Evolutionary conservation across 768 basidiomycete species (phyloP).

Genomic region (Tubosaeta brunneosetosa): DNA sequence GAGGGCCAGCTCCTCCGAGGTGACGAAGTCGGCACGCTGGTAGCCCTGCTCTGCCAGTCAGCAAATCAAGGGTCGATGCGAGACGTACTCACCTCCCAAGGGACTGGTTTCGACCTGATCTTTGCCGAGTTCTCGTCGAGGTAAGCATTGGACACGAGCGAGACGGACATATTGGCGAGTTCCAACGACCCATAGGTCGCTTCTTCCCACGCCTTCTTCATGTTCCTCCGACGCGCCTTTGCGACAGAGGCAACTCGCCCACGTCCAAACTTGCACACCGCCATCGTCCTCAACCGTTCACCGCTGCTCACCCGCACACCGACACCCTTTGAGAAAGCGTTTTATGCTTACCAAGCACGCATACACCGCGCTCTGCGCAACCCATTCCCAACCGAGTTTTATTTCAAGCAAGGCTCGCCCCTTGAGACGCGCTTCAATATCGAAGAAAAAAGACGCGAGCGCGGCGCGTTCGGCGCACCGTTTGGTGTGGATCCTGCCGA

Average conservation of each 20-base stretch:
- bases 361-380: slow-evolving; percentile 83
- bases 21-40: slow-evolving; percentile 88
- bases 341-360: slow-evolving; percentile 78
- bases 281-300: slow-evolving; percentile 74
- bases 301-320: slow-evolving; percentile 72
- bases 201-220: slow-evolving; percentile 30
- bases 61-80: background rate
- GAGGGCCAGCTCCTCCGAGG: slow-evolving; percentile 77
- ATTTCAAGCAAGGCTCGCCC: slow-evolving; percentile 88
- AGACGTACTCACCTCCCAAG: slow-evolving; percentile 77
- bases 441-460: slow-evolving; percentile 71
- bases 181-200: background rate
- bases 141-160: slow-evolving; percentile 75
- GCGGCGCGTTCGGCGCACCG: slow-evolving; percentile 63
- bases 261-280: slow-evolving; percentile 40
- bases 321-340: slow-evolving; percentile 71
- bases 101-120: slow-evolving; percentile 85
- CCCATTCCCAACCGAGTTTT: slow-evolving; percentile 85
- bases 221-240: slow-evolving; percentile 3
- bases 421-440: slow-evolving; percentile 75
- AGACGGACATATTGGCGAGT: slow-evolving; percentile 54
- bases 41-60: slow-evolving; percentile 61
- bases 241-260: too few relatives aligned
- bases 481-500: slow-evolving; percentile 44
- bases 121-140: slow-evolving; percentile 85